Conservation (phyloP, 768 basidiomycete genomes). For the Pulveroboletus sp. region DNA sequence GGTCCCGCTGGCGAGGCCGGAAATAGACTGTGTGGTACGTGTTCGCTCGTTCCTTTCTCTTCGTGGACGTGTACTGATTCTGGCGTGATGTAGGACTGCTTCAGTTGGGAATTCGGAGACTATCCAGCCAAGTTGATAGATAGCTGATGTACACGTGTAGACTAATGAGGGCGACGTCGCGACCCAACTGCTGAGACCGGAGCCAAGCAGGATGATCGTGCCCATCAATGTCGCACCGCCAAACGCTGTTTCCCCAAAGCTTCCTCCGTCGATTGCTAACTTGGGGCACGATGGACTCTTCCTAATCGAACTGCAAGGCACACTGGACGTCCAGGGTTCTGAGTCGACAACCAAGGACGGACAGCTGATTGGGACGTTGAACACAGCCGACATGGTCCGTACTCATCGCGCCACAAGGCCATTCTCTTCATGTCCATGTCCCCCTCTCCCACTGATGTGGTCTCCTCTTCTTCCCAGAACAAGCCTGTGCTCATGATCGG, state of each 20-base stretch:
- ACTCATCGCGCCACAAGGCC: not conserved
- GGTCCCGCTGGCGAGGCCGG: constrained; percentile 49
- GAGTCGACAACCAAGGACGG: constrained; percentile 53
- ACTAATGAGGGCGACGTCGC: not conserved
- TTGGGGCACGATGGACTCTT: constrained; percentile 78
- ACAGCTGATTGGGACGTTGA: constrained; percentile 73
- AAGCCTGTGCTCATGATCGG: constrained; percentile 80
- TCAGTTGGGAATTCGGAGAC: constrained; percentile 65
- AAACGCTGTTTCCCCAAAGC: constrained; percentile 34
- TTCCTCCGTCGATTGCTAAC: constrained; percentile 61
- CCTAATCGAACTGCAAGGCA: constrained; percentile 85
- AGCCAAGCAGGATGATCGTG: constrained; percentile 66
- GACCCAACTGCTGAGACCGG: too few relatives aligned
- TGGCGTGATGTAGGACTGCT: constrained; percentile 49
- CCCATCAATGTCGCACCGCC: constrained; percentile 43
- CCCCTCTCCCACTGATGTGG: constrained; percentile 1
- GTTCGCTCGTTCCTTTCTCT: not conserved
- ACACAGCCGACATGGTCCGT: constrained; percentile 59
- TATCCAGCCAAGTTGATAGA: constrained; percentile 19
- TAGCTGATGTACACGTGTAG: not conserved
- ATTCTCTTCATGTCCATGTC: not conserved
- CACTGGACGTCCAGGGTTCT: constrained; percentile 61
- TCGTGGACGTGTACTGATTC: not conserved
- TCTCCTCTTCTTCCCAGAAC: constrained; percentile 34
- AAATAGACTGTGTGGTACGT: constrained; percentile 72